Conservation (phyloP, 2,329 filamentous ascomycete species). For the Alternaria angustiovoidea region DNA sequence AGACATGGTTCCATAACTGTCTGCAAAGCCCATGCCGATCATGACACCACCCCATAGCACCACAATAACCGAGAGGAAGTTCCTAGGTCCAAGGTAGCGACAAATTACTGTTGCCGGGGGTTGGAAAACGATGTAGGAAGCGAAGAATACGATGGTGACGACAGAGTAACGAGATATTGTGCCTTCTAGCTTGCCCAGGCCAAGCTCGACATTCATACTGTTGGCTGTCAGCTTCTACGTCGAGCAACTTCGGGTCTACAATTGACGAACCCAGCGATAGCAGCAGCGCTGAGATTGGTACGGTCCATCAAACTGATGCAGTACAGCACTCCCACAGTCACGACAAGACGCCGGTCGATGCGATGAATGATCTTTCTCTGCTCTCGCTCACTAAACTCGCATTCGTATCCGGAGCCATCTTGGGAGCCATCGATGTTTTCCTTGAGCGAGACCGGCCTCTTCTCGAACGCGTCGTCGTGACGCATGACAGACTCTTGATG, state of each 20-base stretch:
- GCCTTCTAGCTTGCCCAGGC: constrained; percentile 36
- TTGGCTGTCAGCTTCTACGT: constrained; percentile 29
- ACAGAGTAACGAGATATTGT: constrained; percentile 59
- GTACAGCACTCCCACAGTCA: constrained; percentile 67
- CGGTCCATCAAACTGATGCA: constrained; percentile 81
- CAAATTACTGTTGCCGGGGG: constrained; percentile 52
- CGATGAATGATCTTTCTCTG: constrained; percentile 72
- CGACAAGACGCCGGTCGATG: constrained; percentile 67
- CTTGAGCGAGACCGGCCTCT: constrained; percentile 26
- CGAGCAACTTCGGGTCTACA: constrained; percentile 3
- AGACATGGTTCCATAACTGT: constrained; percentile 47
- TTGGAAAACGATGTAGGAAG: constrained; percentile 55
- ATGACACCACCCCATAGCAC: constrained; percentile 55
- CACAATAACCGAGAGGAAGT: constrained; percentile 47
- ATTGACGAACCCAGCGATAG: constrained; percentile 68
- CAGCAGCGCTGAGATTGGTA: constrained; percentile 76
- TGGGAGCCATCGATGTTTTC: constrained; percentile 38
- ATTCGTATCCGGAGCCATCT: constrained; percentile 34
- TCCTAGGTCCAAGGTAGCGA: constrained; percentile 52
- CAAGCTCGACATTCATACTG: constrained; percentile 53
- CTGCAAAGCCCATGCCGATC: constrained; percentile 54
- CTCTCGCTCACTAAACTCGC: constrained; percentile 66
- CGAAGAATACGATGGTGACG: constrained; percentile 63
- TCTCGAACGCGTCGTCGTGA: constrained; percentile 34
- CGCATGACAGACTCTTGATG: constrained; percentile 25